These are phyloP conservation scores for Cryptosporidium viatorum DNA, from an alignment of 169 alveolate genomes.

Conservation along the genomic window DNA sequence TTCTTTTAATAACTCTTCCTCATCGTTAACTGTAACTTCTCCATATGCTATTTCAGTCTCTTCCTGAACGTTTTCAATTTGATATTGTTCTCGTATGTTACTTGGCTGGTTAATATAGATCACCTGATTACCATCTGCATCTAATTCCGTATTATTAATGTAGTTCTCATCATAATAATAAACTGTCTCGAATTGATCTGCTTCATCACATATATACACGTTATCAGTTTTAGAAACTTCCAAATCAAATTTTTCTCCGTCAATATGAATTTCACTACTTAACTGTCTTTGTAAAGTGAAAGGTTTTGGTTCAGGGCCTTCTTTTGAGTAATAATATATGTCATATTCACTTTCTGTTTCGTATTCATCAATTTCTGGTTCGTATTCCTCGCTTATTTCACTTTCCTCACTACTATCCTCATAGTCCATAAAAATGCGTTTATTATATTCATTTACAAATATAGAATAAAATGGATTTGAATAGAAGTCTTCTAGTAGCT, in stretches of 20 bases:
- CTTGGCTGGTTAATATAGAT: constrained; percentile 4
- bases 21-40: not conserved
- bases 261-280: constrained; percentile 9
- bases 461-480: constrained; percentile 71
- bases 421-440: constrained; percentile 7
- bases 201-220: constrained; percentile 34
- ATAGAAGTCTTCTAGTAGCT: constrained; percentile 56
- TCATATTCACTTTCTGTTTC: constrained; percentile 25
- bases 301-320: constrained; percentile 1
- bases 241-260: not conserved
- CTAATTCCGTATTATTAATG: not conserved
- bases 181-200: constrained; percentile 44
- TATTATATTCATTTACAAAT: constrained; percentile 64
- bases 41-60: not conserved
- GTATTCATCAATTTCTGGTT: constrained; percentile 23
- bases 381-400: constrained; percentile 19
- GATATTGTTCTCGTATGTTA: not conserved
- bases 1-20: not conserved
- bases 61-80: not conserved
- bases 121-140: not conserved
- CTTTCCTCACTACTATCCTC: constrained; percentile 17
- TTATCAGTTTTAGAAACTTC: constrained; percentile 33
- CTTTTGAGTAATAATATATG: constrained; percentile 16
- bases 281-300: not conserved
- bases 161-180: constrained; percentile 26